Percentiles rank a stretch among this genome's conserved stretches.
Evolutionary conservation across 768 basidiomycete genomes (phyloP).

Genomic region (Tulasnella sp.): DNA sequence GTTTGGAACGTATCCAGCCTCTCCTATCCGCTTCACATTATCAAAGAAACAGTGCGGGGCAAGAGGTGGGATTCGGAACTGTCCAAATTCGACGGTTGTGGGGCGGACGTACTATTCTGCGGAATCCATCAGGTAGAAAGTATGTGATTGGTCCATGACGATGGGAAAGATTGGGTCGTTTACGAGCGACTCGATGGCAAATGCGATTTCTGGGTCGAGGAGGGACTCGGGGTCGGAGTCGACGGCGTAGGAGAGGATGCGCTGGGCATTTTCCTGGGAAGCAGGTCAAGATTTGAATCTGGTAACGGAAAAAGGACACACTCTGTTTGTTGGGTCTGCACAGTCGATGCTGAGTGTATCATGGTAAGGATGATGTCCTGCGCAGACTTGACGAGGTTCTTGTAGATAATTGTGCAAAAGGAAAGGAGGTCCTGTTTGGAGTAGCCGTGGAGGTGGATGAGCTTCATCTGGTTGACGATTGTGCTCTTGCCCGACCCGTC

Average conservation of each 20-base stretch:
- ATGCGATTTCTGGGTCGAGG: slow-evolving; percentile 28
- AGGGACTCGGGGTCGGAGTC: slow-evolving; percentile 25
- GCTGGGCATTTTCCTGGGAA: slow-evolving; percentile 28
- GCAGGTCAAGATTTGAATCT: not conserved
- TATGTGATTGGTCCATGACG: slow-evolving; percentile 32
- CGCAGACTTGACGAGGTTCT: slow-evolving; percentile 79
- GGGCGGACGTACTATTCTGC: slow-evolving; percentile 29
- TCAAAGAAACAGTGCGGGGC: slow-evolving; percentile 29
- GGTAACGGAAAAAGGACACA: slow-evolving; percentile 15
- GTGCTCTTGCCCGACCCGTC: slow-evolving; percentile 93
- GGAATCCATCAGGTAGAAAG: slow-evolving; percentile 38
- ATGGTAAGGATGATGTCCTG: slow-evolving; percentile 77
- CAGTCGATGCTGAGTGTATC: slow-evolving; percentile 78
- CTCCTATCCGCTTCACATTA: slow-evolving; percentile 31
- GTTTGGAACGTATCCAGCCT: slow-evolving; percentile 32
- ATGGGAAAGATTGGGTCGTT: slow-evolving; percentile 36
- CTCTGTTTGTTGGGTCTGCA: slow-evolving; percentile 48
- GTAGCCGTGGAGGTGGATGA: slow-evolving; percentile 89
- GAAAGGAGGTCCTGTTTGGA: slow-evolving; percentile 59
- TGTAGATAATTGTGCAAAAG: slow-evolving; percentile 67
- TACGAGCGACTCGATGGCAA: slow-evolving; percentile 33
- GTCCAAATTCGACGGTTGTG: too few relatives aligned
- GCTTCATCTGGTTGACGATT: slow-evolving; percentile 98
- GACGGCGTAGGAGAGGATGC: slow-evolving; percentile 31
- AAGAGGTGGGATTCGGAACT: not conserved